phyloP scores from a whole-genome alignment of 176 grass and related monocot species.

The Tuctoria greenei region DNA sequence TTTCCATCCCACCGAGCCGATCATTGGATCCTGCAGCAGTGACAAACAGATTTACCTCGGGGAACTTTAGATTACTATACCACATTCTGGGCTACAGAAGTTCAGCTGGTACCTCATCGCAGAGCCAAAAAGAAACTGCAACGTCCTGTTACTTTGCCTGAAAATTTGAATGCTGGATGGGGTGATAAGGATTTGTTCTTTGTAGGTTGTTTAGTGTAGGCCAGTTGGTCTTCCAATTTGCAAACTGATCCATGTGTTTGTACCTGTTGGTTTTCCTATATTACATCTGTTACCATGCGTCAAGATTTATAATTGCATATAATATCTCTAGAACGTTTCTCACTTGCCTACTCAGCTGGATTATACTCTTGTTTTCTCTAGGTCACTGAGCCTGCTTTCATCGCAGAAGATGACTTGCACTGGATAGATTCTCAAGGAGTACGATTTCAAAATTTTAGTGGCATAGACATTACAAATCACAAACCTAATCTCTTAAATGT shows the following conservation, averaged over 20 bases:
- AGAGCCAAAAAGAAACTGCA: not conserved
- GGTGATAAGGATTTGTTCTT: not conserved
- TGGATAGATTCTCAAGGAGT: no score
- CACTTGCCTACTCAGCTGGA: not conserved
- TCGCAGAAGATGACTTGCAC: no score
- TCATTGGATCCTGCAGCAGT: slow-evolving; percentile 84
- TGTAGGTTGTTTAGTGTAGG: slow-evolving; percentile 25
- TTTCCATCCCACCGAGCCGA: slow-evolving; percentile 89
- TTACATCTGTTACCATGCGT: not conserved
- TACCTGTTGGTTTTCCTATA: not conserved
- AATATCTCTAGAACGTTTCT: not conserved
- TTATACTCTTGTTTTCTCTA: not conserved
- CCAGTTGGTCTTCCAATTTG: not conserved
- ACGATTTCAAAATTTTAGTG: no score
- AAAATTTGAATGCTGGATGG: no score
- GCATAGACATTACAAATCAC: no score
- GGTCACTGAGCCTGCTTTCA: not conserved
- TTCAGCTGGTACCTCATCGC: slow-evolving; percentile 29
- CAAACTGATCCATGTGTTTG: slow-evolving; percentile 14
- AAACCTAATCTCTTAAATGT: no score
- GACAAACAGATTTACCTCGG: slow-evolving; percentile 98
- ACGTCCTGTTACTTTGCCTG: not conserved
- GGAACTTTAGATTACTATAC: slow-evolving; percentile 45
- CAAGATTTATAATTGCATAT: not conserved
- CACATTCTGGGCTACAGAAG: not conserved